phyloP scores from a whole-genome alignment of 169 alveolate species.

The Cryptosporidium viatorum region DNA sequence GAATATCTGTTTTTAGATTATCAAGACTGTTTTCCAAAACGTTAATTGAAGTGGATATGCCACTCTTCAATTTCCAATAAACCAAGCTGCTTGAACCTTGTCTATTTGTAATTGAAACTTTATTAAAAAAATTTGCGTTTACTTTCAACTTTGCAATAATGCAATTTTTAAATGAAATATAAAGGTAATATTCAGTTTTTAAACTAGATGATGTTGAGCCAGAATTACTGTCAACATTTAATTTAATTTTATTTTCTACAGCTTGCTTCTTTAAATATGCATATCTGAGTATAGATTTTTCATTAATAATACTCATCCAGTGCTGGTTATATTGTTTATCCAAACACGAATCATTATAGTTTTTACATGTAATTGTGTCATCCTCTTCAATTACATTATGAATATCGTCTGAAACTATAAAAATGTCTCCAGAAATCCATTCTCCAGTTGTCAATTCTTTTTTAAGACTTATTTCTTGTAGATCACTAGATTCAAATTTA shows the following conservation, averaged over 20 bases:
- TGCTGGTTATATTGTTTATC: neutral
- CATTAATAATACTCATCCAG: conserved; percentile 28
- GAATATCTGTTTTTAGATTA: neutral
- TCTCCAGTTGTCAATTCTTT: conserved; percentile 29
- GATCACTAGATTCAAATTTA: neutral
- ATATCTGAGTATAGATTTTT: conserved; percentile 28
- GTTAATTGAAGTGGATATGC: conserved; percentile 41
- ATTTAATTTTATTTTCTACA: neutral
- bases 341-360: conserved; percentile 20
- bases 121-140: neutral
- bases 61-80: conserved; percentile 58
- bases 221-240: neutral
- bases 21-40: neutral
- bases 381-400: conserved; percentile 1
- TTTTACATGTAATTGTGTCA: conserved; percentile 5
- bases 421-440: conserved; percentile 59
- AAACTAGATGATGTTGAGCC: neutral
- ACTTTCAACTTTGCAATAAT: conserved; percentile 1
- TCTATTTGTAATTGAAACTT: neutral
- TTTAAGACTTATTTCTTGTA: neutral
- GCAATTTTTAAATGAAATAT: conserved; percentile 49
- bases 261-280: conserved; percentile 33
- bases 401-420: conserved; percentile 14
- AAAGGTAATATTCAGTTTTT: conserved; percentile 7
- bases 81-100: neutral